phyloP scores from a whole-genome alignment of 208 protist species.

The Novymonas esmeraldas region DNA sequence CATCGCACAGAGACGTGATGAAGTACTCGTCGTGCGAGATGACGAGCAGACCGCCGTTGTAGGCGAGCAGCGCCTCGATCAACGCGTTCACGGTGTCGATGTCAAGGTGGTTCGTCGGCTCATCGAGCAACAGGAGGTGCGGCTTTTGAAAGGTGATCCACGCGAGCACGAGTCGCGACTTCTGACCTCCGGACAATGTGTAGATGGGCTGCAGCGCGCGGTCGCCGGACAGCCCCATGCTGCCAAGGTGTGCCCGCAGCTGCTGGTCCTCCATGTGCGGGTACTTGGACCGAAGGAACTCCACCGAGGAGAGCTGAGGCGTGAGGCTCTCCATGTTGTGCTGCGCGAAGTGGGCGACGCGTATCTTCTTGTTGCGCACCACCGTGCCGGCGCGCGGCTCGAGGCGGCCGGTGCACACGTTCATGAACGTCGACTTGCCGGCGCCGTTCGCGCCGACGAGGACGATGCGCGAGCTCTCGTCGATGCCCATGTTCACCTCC shows the following conservation, averaged over 20 bases:
- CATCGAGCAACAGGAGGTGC: slow-evolving; percentile 96
- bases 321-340: slow-evolving; percentile 94
- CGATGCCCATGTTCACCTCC: slow-evolving; percentile 92
- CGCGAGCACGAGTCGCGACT: slow-evolving; percentile 93
- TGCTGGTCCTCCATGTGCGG: slow-evolving; percentile 81
- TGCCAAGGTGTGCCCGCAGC: slow-evolving; percentile 92
- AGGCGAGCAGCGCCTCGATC: slow-evolving; percentile 90
- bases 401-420: slow-evolving; percentile 85
- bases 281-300: slow-evolving; percentile 89
- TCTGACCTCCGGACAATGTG: slow-evolving; percentile 95
- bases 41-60: slow-evolving; percentile 90
- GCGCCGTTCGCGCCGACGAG: slow-evolving; percentile 92
- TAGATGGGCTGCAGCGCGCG: slow-evolving; percentile 90
- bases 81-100: slow-evolving; percentile 95
- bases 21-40: slow-evolving; percentile 95
- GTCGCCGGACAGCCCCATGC: slow-evolving; percentile 91
- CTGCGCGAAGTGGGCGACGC: slow-evolving; percentile 92
- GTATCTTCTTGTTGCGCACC: slow-evolving; percentile 88
- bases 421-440: slow-evolving; percentile 96
- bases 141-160: slow-evolving; percentile 93
- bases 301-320: slow-evolving; percentile 89
- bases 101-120: slow-evolving; percentile 97
- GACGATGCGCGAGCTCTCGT: slow-evolving; percentile 88
- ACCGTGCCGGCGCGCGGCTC: slow-evolving; percentile 83
- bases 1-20: slow-evolving; percentile 91